Base-by-base conservation (phyloP, 805 yeast genomes). In the Phaffomyces thermotolerans region DNA sequence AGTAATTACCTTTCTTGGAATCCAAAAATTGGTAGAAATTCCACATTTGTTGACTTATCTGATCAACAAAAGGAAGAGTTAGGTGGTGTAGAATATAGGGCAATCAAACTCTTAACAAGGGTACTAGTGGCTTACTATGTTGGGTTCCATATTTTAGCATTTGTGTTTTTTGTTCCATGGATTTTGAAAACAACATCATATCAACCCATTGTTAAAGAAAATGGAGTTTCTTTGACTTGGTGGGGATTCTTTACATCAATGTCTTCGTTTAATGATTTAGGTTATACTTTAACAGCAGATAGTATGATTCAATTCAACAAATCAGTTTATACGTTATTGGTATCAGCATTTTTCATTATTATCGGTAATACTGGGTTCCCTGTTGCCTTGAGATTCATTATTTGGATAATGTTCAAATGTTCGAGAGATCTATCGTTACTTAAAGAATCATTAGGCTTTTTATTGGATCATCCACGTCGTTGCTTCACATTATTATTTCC, bases 361-460 rank as follows among this genome's bases (percentile, higher is more conserved):
- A 78, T 87, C 50, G 99, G 99, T 14, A 93, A 93, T 62, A 91
- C 97, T 0, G 97, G 95, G 6, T 88, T 93, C 56, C 99, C 99
- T 0, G 73, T 90, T 3, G 63, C 87, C 25, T 66, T 93, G 39
- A 71, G 99, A 52, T 79, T 84, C 55, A 69, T 86, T 32, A 83
- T 93, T 39, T 93, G 97, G 97, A 45, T 81, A 1, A 52, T 84
- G 62, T 80, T 77, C 65, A 83, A 80, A 50, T 36, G 81, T 15
- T 70, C 95, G 0, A 83, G 75, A 33, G 85, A 81, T 2, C 59
- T 82, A 30, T 81, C 91, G 0, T 65, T 77, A 48, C 52, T 62
- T 29, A 75, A 75, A 45, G 98, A 93, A 57, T 83, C 95, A 6
- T 65, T 90, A 14, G 90, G 87, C 0, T 93, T 93, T 53, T 63